phyloP scores from a whole-genome alignment of 148 eudicot species.

The Amaranthus hypochondriacus region DNA sequence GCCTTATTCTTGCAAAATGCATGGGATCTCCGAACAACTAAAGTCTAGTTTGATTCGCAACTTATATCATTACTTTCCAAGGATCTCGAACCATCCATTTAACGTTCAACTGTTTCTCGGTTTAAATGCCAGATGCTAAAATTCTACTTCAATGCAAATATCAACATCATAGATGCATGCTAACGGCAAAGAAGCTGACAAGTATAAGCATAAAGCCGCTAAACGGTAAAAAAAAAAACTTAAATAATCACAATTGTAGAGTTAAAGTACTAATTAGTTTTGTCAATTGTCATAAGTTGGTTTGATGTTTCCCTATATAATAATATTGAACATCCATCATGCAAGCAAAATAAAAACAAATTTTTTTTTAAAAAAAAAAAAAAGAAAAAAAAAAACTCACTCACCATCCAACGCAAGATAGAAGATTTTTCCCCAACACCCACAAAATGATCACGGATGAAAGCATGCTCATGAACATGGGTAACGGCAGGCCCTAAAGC shows the following conservation, averaged over 20 bases:
- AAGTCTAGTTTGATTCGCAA: neutral
- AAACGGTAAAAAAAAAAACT: neutral
- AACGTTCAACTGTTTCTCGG: neutral
- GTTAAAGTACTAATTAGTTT: neutral
- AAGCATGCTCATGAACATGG: conserved; percentile 66
- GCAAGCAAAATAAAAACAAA: neutral
- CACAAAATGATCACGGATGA: conserved; percentile 58
- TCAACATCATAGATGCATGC: no score
- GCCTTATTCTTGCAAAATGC: no score
- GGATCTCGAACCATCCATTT: neutral
- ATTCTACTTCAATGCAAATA: no score
- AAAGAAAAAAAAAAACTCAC: conserved; percentile 13
- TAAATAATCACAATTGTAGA: neutral
- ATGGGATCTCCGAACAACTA: neutral
- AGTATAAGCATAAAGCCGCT: no score
- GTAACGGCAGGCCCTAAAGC: conserved; percentile 57
- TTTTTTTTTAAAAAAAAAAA: neutral
- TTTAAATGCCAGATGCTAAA: no score
- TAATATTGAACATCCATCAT: neutral
- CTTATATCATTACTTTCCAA: no score
- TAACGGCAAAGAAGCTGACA: no score
- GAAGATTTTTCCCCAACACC: conserved; percentile 56
- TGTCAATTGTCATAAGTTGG: neutral
- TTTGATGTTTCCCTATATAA: neutral
- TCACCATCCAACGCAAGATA: conserved; percentile 68